A percentile compares a stretch with the other conserved stretches of the same genome.
These are phyloP conservation scores for Melaleuca quinquenervia DNA, from an alignment of 345 rosid species.

Conservation along the genomic window DNA sequence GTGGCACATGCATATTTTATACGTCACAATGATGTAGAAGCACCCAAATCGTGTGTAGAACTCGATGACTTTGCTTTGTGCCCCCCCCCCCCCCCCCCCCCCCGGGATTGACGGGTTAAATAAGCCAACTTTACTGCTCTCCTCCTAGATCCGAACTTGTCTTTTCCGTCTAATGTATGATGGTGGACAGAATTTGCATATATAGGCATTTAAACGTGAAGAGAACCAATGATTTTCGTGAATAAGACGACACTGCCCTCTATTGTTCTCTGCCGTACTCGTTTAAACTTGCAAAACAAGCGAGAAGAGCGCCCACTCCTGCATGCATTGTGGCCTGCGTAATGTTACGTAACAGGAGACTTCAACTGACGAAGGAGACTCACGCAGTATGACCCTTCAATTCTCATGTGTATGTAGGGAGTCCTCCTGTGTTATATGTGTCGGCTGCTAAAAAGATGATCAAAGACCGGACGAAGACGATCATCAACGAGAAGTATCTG, in stretches of 20 bases:
- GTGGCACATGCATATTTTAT: neutral
- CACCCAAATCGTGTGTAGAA: neutral
- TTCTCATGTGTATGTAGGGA: neutral
- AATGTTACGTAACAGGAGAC: neutral
- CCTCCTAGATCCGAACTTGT: neutral
- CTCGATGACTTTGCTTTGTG: neutral
- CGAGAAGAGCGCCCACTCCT: neutral
- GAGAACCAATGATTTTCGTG: neutral
- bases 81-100: too few relatives aligned
- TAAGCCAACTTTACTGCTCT: neutral
- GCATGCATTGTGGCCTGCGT: neutral
- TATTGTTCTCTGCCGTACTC: neutral
- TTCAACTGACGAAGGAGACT: neutral
- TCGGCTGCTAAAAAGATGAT: neutral
- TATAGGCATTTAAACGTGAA: neutral
- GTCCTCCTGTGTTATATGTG: neutral
- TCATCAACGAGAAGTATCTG: neutral
- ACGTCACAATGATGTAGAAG: neutral
- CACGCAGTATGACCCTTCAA: neutral
- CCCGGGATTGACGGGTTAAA: neutral
- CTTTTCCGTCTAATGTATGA: neutral
- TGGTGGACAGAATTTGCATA: neutral
- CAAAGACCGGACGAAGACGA: neutral
- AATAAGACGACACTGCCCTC: neutral
- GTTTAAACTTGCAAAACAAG: neutral